Base-by-base conservation (phyloP, 2,329 filamentous ascomycete genomes). In the Chaetothyriales sp. region DNA sequence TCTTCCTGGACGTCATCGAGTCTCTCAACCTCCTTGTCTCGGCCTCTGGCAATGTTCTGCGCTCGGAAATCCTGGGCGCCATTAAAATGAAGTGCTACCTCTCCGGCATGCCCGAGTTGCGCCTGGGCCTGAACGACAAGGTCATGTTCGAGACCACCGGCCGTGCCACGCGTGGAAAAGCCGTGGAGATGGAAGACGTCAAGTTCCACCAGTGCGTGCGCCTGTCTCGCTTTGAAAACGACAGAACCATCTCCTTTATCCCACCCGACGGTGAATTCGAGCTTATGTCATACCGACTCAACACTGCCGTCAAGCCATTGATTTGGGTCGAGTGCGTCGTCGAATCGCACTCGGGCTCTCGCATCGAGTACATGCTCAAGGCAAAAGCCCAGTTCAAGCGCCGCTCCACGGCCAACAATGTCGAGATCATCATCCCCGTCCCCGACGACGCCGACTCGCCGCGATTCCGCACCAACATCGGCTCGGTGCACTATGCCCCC, bases 11-110 rank as follows among this genome's bases (percentile, higher is more conserved):
- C 62, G 92, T 98, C 33, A 82, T 98, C 62, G 92, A 98, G 71
- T 94, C 86, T 47, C 80, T 98, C 64, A 98, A 98, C 70, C 80
- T 98, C 37, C 81, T 98, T 18, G 92, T 98, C 18, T 94, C 88
- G 50, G 81, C 89, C 51, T 94, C 88, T 62, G 92, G 92, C 68
- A 97, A 95, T 66, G 92, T 98, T 4, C 74, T 98, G 55, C 85
- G 92, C 20, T 95, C 89, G 6, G 92, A 98, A 72, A 98, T 98
- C 62, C 76, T 98, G 20, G 92, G 92, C 51, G 89, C 92, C 44
- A 83, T 98, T 69, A 98, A 98, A 74, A 95, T 98, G 92, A 98
- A 98, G 73, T 98, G 92, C 72, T 98, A 98, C 66, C 77, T 98
- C 15, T 95, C 88, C 46, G 92, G 92, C 53, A 98, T 98, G 92